These are phyloP conservation scores for Bryum argenteum DNA, from an alignment of 225 moss, liverwort and hornwort species.

Conservation along the genomic window DNA sequence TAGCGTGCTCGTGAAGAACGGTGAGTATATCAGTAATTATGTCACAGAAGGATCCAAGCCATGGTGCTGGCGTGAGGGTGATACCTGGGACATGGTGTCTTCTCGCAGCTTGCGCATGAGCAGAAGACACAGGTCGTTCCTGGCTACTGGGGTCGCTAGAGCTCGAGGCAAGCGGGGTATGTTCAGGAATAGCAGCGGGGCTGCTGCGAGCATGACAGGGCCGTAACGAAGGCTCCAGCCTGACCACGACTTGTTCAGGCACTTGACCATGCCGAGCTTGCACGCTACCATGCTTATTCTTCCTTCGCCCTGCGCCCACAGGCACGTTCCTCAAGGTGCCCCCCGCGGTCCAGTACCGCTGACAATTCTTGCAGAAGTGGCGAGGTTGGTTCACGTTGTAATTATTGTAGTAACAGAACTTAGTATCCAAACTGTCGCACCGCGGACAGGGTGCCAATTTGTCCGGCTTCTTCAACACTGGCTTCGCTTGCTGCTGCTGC, in stretches of 20 bases:
- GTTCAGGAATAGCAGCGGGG: slow-evolving; percentile 11
- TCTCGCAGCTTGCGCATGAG: slow-evolving; percentile 12
- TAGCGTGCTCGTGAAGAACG: not conserved
- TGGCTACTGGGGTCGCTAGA: slow-evolving; percentile 30
- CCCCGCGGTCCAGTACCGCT: slow-evolving; percentile 54
- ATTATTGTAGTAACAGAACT: slow-evolving; percentile 58
- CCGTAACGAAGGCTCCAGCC: slow-evolving; percentile 19
- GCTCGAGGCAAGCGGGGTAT: slow-evolving; percentile 20
- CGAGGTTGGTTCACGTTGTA: slow-evolving; percentile 55
- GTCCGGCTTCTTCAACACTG: slow-evolving; percentile 42
- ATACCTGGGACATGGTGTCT: slow-evolving; percentile 26
- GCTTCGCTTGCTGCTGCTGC: slow-evolving; percentile 32
- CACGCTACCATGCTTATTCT: slow-evolving; percentile 44
- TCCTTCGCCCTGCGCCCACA: slow-evolving; percentile 50
- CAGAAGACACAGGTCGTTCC: slow-evolving; percentile 19
- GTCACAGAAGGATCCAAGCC: not conserved
- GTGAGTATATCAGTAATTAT: not conserved
- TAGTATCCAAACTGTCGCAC: slow-evolving; percentile 49
- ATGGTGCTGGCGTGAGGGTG: too few species aligned
- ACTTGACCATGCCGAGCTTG: slow-evolving; percentile 39
- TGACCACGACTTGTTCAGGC: slow-evolving; percentile 24
- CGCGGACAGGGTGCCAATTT: slow-evolving; percentile 44
- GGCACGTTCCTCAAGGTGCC: slow-evolving; percentile 51
- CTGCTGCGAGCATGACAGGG: slow-evolving; percentile 5
- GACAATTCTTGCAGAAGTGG: slow-evolving; percentile 51